A percentile compares a stretch with the other conserved stretches of the same genome.
Conservation (phyloP, 2,329 filamentous ascomycete genomes). For the Alternaria conjuncta region DNA sequence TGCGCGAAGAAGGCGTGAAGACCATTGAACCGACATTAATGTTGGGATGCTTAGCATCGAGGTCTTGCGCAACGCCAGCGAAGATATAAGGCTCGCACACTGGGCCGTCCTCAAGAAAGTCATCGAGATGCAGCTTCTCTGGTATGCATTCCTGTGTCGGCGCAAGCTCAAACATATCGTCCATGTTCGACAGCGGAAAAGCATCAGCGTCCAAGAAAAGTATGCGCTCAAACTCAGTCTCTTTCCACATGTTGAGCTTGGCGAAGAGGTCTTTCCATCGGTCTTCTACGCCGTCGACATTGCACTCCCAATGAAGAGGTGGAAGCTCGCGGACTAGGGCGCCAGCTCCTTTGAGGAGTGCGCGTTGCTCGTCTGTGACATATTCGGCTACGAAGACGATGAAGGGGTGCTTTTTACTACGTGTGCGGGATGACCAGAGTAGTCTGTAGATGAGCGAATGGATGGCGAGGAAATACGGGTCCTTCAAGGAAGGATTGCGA, state of each 20-base stretch:
- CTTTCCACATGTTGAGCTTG: conserved; percentile 47
- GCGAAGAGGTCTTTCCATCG: conserved; percentile 46
- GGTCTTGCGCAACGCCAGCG: conserved; percentile 33
- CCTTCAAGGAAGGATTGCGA: conserved; percentile 38
- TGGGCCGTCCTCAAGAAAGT: conserved; percentile 26
- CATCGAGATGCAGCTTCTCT: conserved; percentile 31
- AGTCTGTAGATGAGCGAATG: conserved; percentile 42
- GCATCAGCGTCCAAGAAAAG: conserved; percentile 45
- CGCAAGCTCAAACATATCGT: conserved; percentile 38
- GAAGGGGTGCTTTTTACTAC: conserved; percentile 34
- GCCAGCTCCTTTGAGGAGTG: conserved; percentile 38
- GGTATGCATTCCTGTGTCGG: conserved; percentile 27
- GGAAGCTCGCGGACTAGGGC: conserved; percentile 43
- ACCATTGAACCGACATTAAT: conserved; percentile 46
- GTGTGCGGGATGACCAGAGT: conserved; percentile 40
- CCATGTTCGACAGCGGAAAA: conserved; percentile 38
- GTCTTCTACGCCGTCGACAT: conserved; percentile 24
- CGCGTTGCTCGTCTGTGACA: conserved; percentile 39
- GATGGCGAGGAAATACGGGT: conserved; percentile 46
- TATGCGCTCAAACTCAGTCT: conserved; percentile 39
- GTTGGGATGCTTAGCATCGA: conserved; percentile 17
- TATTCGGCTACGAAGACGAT: conserved; percentile 45
- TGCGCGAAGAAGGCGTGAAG: conserved; percentile 35
- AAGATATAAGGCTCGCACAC: conserved; percentile 42
- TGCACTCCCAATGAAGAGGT: conserved; percentile 36